Evolutionary conservation across 495 filamentous ascomycete species (phyloP).

Genomic region (Trichoderma asperelloides): DNA sequence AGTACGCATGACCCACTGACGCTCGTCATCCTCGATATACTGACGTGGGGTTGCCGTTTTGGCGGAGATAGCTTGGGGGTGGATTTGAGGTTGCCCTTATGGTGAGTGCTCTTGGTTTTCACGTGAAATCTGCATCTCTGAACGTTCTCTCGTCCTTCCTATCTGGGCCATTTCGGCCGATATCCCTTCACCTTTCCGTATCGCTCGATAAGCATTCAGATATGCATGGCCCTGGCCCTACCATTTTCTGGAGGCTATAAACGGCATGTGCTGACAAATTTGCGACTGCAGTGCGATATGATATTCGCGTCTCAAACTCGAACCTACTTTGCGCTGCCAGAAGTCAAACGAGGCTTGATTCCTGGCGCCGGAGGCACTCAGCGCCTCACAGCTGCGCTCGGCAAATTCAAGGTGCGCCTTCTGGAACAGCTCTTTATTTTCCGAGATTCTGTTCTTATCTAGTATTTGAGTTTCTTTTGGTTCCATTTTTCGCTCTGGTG

Average conservation of each 20-base stretch:
- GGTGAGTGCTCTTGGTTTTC: conserved; percentile 13
- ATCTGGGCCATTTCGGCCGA: background rate
- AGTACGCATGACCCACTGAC: conserved; percentile 16
- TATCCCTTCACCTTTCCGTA: conserved; percentile 2
- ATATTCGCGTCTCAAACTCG: conserved; percentile 24
- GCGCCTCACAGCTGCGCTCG: conserved; percentile 28
- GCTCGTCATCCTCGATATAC: background rate
- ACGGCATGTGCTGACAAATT: background rate
- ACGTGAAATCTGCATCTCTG: conserved; percentile 1
- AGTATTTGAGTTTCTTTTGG: background rate
- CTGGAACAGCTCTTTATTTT: background rate
- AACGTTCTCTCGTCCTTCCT: background rate
- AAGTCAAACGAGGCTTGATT: conserved; percentile 34
- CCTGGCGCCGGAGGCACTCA: conserved; percentile 37
- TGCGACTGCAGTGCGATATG: conserved; percentile 27
- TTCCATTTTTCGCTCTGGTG: background rate
- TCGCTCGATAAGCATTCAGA: background rate
- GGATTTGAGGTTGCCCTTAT: conserved; percentile 27
- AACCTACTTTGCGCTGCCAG: conserved; percentile 32
- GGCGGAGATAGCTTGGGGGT: conserved; percentile 22
- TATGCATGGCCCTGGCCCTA: conserved; percentile 14
- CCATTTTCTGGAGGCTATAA: conserved; percentile 4
- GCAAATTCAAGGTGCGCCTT: conserved; percentile 28
- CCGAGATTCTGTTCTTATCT: background rate
- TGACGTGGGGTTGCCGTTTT: conserved; percentile 1